Conservation (phyloP, 352 stramenopile species). For the Globisporangium barbulae region DNA sequence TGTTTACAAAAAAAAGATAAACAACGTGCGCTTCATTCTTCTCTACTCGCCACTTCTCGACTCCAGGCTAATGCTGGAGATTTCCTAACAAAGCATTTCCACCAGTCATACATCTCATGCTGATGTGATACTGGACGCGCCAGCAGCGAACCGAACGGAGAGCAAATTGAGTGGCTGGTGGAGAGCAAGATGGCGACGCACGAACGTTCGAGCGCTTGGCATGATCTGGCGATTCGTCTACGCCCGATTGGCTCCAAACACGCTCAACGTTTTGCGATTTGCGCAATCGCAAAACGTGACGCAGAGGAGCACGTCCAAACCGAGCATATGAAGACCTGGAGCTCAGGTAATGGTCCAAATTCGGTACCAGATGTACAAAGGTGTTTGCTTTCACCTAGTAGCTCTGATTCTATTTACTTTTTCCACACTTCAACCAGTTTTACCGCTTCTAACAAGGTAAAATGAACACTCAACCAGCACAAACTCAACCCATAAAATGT, state of each 20-base stretch:
- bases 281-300: not conserved
- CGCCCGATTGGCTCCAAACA: not conserved
- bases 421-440: not conserved
- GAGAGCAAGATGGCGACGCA: not conserved
- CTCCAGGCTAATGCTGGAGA: too few species aligned
- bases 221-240: conserved; percentile 3
- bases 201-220: not conserved
- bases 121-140: too few species aligned
- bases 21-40: not conserved
- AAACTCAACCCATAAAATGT: not conserved
- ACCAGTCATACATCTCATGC: too few species aligned
- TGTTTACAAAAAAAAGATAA: not conserved
- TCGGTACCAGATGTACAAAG: not conserved
- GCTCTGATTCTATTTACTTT: not conserved
- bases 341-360: too few species aligned
- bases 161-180: not conserved
- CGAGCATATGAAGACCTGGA: not conserved
- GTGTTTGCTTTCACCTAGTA: too few species aligned
- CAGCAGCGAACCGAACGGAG: too few species aligned
- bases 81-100: too few species aligned
- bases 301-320: not conserved
- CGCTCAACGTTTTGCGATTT: not conserved
- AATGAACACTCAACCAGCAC: not conserved
- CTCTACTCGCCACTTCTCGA: too few species aligned
- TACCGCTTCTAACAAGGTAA: not conserved